Percentiles rank a stretch among this genome's conserved stretches.
These are phyloP conservation scores for Solanum appendiculatum DNA, from an alignment of 257 asterid genomes.

Conservation along the genomic window DNA sequence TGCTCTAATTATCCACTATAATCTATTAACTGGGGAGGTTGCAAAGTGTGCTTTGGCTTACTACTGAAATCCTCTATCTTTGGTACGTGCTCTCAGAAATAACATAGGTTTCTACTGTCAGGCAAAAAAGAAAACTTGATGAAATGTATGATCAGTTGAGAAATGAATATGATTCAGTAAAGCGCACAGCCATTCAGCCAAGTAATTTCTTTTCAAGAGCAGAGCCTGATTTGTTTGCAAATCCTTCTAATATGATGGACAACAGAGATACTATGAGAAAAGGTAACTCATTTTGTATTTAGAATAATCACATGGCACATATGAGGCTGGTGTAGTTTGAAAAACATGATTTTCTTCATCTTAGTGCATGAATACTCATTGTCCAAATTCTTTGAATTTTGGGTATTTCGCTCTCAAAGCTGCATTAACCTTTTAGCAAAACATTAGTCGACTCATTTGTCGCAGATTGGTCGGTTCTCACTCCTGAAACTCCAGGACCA, in stretches of 20 bases:
- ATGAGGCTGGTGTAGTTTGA: not conserved
- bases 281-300: conserved; percentile 44
- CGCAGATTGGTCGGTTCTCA: conserved; percentile 80
- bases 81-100: not conserved
- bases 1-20: not conserved
- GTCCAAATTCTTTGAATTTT: not conserved
- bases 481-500: conserved; percentile 99
- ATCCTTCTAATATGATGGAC: conserved; percentile 49
- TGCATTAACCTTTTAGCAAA: conserved; percentile 17
- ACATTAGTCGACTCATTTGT: conserved; percentile 49
- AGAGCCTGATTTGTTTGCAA: conserved; percentile 74
- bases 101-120: conserved; percentile 20
- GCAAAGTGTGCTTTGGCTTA: not conserved
- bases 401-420: not conserved
- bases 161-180: conserved; percentile 65
- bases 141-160: conserved; percentile 93
- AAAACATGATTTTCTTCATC: not conserved
- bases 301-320: not conserved
- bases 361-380: not conserved
- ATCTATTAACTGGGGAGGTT: not conserved
- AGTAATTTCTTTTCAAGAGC: conserved; percentile 50
- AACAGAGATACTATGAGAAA: conserved; percentile 55
- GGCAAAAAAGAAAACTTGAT: conserved; percentile 98
- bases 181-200: conserved; percentile 79
- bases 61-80: not conserved